A percentile compares a stretch with the other conserved stretches of the same genome.
Evolutionary conservation across 176 grass and related monocot genomes (phyloP).

Genomic region (Chloris gayana): DNA sequence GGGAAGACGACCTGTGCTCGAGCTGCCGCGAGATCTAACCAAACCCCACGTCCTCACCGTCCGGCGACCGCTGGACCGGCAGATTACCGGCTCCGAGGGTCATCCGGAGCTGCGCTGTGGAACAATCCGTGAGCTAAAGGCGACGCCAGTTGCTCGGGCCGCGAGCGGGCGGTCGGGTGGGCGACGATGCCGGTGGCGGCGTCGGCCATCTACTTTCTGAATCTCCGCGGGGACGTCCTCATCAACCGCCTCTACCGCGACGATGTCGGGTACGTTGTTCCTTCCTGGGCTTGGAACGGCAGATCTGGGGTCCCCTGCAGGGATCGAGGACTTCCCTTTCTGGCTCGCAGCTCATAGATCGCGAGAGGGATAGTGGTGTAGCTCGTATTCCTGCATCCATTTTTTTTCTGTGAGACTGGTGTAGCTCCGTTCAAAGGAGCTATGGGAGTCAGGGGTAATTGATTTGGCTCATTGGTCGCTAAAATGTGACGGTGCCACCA

Average conservation of each 20-base stretch:
- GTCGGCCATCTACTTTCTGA: slow-evolving; percentile 93
- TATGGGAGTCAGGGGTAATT: background rate
- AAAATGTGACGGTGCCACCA: slow-evolving; percentile 1
- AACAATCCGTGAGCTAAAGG: background rate
- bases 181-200: slow-evolving; percentile 93
- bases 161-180: slow-evolving; percentile 38
- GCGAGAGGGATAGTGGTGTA: background rate
- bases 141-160: slow-evolving; percentile 29
- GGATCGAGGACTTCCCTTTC: slow-evolving; percentile 1
- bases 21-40: slow-evolving; percentile 46
- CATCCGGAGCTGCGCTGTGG: background rate
- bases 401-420: background rate
- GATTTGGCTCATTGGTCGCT: slow-evolving; percentile 17
- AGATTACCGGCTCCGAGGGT: slow-evolving; percentile 2
- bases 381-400: slow-evolving; percentile 3
- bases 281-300: slow-evolving; percentile 15
- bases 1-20: slow-evolving; percentile 46
- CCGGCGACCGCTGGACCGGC: slow-evolving; percentile 27
- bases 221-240: slow-evolving; percentile 90
- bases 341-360: slow-evolving; percentile 36
- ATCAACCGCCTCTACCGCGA: slow-evolving; percentile 98
- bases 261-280: slow-evolving; percentile 77
- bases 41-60: slow-evolving; percentile 36
- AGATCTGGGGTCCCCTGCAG: slow-evolving; percentile 44
- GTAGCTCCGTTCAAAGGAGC: background rate